Conservation (phyloP, 2,329 filamentous ascomycete genomes). For the Delphinella strobiligena region DNA sequence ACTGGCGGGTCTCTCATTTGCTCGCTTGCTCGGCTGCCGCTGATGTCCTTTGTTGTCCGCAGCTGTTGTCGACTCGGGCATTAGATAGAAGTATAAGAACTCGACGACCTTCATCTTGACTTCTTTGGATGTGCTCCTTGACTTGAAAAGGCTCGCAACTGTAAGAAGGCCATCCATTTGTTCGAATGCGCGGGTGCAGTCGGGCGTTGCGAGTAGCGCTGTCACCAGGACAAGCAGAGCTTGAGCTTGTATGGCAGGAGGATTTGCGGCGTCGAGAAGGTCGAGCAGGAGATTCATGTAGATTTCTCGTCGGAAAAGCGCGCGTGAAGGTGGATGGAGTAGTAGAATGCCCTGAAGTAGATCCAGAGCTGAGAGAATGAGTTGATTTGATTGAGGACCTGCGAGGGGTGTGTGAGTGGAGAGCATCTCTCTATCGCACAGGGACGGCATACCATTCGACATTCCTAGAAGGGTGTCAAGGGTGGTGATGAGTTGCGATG, state of each 20-base stretch:
- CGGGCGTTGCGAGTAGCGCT: constrained; percentile 72
- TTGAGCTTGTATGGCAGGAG: constrained; percentile 79
- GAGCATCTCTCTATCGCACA: constrained; percentile 7
- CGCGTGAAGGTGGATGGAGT: constrained; percentile 79
- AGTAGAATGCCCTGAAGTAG: constrained; percentile 79
- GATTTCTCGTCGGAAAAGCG: constrained; percentile 75
- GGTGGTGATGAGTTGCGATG: constrained; percentile 71
- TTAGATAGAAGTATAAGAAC: constrained; percentile 96
- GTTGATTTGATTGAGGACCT: constrained; percentile 72
- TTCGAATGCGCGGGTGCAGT: constrained; percentile 87
- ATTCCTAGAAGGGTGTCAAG: constrained; percentile 78
- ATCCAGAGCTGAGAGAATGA: constrained; percentile 80
- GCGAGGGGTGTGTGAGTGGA: not conserved
- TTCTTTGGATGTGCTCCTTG: constrained; percentile 68
- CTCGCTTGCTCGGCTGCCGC: constrained; percentile 15
- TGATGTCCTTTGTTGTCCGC: constrained; percentile 16
- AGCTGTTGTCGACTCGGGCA: constrained; percentile 60
- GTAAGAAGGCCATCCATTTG: constrained; percentile 81
- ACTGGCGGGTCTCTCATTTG: constrained; percentile 2
- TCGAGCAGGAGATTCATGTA: constrained; percentile 97
- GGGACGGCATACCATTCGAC: constrained; percentile 50
- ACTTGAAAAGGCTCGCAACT: constrained; percentile 86
- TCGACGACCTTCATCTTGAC: constrained; percentile 95
- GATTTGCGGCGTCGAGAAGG: constrained; percentile 81
- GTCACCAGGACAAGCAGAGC: constrained; percentile 84